Evolutionary conservation across 345 rosid genomes (phyloP).

Genomic region (Arabis alpina): DNA sequence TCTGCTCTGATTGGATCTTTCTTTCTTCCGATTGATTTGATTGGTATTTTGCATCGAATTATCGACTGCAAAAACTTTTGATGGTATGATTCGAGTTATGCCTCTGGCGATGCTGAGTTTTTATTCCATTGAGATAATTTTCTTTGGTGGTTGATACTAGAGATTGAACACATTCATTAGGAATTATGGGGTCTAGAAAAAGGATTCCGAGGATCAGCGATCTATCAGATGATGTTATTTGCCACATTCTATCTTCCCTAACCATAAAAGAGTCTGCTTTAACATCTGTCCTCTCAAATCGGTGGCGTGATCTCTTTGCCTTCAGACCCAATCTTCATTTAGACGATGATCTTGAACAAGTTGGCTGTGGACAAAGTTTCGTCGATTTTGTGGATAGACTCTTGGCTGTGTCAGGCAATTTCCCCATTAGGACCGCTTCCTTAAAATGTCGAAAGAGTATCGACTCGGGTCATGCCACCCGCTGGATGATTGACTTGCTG

Average conservation of each 20-base stretch:
- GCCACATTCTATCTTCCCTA: slow-evolving; percentile 4
- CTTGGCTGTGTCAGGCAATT: background rate
- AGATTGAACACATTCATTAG: too few relatives aligned
- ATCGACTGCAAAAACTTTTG: too few relatives aligned
- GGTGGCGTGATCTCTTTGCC: slow-evolving; percentile 12
- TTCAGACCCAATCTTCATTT: background rate
- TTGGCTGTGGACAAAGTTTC: background rate
- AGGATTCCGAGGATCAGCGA: background rate
- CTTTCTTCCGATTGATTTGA: too few relatives aligned
- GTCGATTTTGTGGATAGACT: slow-evolving; percentile 6
- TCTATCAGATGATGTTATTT: slow-evolving; percentile 2
- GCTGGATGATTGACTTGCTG: background rate
- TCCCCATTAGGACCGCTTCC: background rate
- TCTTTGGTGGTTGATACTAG: too few relatives aligned
- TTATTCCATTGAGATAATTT: too few relatives aligned
- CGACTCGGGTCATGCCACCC: background rate
- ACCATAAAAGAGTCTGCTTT: background rate
- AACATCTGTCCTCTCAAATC: slow-evolving; percentile 22
- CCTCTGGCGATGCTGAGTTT: too few relatives aligned
- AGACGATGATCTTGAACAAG: background rate
- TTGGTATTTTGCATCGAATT: too few relatives aligned
- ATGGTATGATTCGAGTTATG: too few relatives aligned
- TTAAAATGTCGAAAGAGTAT: background rate
- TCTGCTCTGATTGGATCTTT: too few relatives aligned
- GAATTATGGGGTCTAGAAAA: background rate